Conservation (phyloP, 768 basidiomycete species). For the Coprinellus aureogranulatus region DNA sequence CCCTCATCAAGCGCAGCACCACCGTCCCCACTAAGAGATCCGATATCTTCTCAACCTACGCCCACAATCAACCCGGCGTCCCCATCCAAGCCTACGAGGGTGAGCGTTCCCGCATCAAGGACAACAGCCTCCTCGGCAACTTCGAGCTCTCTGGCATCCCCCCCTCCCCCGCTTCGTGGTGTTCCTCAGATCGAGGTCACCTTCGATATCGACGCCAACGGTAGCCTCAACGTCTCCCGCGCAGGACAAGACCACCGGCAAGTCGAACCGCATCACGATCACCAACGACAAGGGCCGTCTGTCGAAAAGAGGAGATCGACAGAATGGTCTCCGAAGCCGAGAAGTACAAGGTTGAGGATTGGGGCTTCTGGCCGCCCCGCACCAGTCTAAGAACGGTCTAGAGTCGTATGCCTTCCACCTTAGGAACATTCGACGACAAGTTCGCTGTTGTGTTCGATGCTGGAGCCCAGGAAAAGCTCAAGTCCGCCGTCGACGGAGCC, state of each 20-base stretch:
- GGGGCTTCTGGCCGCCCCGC: slow-evolving; percentile 82
- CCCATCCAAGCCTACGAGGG: slow-evolving; percentile 98
- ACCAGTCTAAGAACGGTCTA: slow-evolving; percentile 84
- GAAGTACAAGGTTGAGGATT: slow-evolving; percentile 89
- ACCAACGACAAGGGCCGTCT: slow-evolving; percentile 97
- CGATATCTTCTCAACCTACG: slow-evolving; percentile 97
- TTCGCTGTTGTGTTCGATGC: slow-evolving; percentile 85
- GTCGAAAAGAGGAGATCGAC: slow-evolving; percentile 96
- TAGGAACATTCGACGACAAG: slow-evolving; percentile 86
- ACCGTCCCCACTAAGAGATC: slow-evolving; percentile 99
- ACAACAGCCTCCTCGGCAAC: slow-evolving; percentile 98
- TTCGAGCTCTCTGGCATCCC: slow-evolving; percentile 97
- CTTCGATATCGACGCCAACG: slow-evolving; percentile 97
- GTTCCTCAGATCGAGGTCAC: slow-evolving; percentile 98
- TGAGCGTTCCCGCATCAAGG: slow-evolving; percentile 97
- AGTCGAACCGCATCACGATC: slow-evolving; percentile 91
- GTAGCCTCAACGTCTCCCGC: slow-evolving; percentile 96
- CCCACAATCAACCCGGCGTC: slow-evolving; percentile 98
- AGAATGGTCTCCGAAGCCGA: slow-evolving; percentile 96
- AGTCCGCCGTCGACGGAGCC: slow-evolving; percentile 75
- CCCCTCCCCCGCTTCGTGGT: slow-evolving; percentile 94
- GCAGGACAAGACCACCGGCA: slow-evolving; percentile 94
- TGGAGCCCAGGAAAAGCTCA: slow-evolving; percentile 81
- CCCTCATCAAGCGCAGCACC: slow-evolving; percentile 98
- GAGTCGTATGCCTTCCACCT: slow-evolving; percentile 97